These are phyloP conservation scores for Lepiota venenata DNA, from an alignment of 768 basidiomycete genomes.

Conservation along the genomic window DNA sequence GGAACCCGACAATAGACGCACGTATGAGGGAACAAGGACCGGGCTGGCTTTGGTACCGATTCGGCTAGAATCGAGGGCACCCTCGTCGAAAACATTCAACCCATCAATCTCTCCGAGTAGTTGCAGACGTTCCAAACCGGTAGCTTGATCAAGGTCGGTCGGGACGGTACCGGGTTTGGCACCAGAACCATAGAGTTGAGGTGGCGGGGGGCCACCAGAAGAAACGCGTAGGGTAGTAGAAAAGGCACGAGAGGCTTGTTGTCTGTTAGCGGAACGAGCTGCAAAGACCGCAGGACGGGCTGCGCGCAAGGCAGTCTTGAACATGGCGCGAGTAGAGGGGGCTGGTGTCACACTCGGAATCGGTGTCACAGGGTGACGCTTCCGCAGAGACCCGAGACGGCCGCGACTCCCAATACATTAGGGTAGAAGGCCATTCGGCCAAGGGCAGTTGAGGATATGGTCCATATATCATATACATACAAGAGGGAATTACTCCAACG, in stretches of 20 bases:
- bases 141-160: slow-evolving; percentile 86
- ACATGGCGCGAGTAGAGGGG: slow-evolving; percentile 31
- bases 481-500: background rate
- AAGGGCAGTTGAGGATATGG: too few relatives aligned
- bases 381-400: slow-evolving; percentile 28
- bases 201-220: slow-evolving; percentile 56
- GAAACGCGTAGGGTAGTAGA: slow-evolving; percentile 52
- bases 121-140: slow-evolving; percentile 96
- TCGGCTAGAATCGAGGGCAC: slow-evolving; percentile 79
- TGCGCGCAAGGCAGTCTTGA: slow-evolving; percentile 43
- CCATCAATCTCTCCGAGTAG: slow-evolving; percentile 87
- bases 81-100: slow-evolving; percentile 84
- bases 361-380: slow-evolving; percentile 22
- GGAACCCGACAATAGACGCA: slow-evolving; percentile 35
- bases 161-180: slow-evolving; percentile 73
- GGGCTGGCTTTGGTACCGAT: slow-evolving; percentile 88
- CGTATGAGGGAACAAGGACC: slow-evolving; percentile 82
- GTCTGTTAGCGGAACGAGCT: slow-evolving; percentile 33
- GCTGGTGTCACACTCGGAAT: slow-evolving; percentile 15
- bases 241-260: slow-evolving; percentile 48
- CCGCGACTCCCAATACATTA: background rate
- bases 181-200: slow-evolving; percentile 69
- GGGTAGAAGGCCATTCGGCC: too few relatives aligned
- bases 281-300: slow-evolving; percentile 39
- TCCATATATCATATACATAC: too few relatives aligned